phyloP scores from a whole-genome alignment of 306 rosid genomes.

The Myrica gale region DNA sequence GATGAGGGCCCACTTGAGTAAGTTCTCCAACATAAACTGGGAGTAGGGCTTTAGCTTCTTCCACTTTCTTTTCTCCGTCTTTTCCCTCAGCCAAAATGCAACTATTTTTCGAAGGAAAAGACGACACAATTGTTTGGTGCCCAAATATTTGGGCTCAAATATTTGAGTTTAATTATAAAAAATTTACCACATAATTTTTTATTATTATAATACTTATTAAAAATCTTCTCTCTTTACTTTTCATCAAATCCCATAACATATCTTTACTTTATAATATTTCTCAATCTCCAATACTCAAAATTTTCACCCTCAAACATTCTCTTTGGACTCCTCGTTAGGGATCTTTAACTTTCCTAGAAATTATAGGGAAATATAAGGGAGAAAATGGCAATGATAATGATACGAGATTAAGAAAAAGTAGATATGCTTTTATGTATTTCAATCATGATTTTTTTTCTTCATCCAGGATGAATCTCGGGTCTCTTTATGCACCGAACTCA shows the following conservation, averaged over 20 bases:
- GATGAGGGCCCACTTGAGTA: slow-evolving; percentile 43
- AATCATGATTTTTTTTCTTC: not conserved
- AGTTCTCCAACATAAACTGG: slow-evolving; percentile 34
- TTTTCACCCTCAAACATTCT: no score
- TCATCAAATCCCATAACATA: no score
- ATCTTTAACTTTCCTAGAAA: not conserved
- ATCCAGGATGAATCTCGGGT: no score
- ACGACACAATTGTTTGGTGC: slow-evolving; percentile 26
- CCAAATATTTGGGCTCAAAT: not conserved
- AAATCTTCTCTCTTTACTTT: no score
- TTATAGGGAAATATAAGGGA: not conserved
- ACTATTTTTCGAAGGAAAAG: slow-evolving; percentile 36
- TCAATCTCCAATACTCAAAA: no score
- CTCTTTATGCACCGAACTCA: no score
- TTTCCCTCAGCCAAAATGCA: slow-evolving; percentile 41
- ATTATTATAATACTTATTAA: no score
- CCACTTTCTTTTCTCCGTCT: slow-evolving; percentile 22
- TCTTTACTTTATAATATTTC: no score
- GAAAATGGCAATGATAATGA: slow-evolving; percentile 12
- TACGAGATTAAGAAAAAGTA: slow-evolving; percentile 11
- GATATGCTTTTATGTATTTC: slow-evolving; percentile 12
- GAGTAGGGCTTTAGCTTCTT: slow-evolving; percentile 25
- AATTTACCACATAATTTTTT: no score
- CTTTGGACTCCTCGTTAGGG: not conserved
- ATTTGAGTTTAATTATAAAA: no score